These are phyloP conservation scores for Zygosaccharomyces lentus DNA, from an alignment of 805 yeast genomes.

Conservation along the genomic window DNA sequence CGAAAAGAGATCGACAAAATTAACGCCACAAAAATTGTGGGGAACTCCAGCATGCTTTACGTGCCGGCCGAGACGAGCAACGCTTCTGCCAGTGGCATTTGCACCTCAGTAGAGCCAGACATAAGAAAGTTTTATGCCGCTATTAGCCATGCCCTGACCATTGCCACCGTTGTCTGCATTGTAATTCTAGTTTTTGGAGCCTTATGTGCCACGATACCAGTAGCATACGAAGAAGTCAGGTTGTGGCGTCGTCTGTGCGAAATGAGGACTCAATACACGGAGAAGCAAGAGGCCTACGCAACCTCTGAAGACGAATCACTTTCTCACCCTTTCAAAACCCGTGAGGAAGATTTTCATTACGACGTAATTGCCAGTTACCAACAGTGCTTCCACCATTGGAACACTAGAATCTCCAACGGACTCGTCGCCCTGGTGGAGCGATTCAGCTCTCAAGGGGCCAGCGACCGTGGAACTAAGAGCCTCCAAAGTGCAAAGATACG, in stretches of 20 bases:
- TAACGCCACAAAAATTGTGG: constrained; percentile 28
- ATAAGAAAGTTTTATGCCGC: constrained; percentile 40
- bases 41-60: constrained; percentile 27
- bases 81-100: constrained; percentile 32
- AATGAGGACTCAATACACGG: constrained; percentile 31
- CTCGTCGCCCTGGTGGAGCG: constrained; percentile 5
- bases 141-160: constrained; percentile 34
- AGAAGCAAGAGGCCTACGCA: neutral
- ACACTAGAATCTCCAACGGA: constrained; percentile 11
- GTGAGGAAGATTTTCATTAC: constrained; percentile 1
- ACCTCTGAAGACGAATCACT: constrained; percentile 3
- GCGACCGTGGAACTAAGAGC: neutral
- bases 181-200: constrained; percentile 40
- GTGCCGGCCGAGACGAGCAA: constrained; percentile 38
- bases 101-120: constrained; percentile 38
- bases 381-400: constrained; percentile 23
- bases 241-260: constrained; percentile 46
- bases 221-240: constrained; percentile 42
- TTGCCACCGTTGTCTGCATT: constrained; percentile 39
- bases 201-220: constrained; percentile 40
- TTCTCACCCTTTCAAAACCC: constrained; percentile 3
- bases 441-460: neutral
- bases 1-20: constrained; percentile 38
- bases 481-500: constrained; percentile 23
- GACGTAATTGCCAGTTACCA: constrained; percentile 24